These are phyloP conservation scores for Aspergillus carbonarius DNA, from an alignment of 2,329 filamentous ascomycete genomes.

Conservation along the genomic window DNA sequence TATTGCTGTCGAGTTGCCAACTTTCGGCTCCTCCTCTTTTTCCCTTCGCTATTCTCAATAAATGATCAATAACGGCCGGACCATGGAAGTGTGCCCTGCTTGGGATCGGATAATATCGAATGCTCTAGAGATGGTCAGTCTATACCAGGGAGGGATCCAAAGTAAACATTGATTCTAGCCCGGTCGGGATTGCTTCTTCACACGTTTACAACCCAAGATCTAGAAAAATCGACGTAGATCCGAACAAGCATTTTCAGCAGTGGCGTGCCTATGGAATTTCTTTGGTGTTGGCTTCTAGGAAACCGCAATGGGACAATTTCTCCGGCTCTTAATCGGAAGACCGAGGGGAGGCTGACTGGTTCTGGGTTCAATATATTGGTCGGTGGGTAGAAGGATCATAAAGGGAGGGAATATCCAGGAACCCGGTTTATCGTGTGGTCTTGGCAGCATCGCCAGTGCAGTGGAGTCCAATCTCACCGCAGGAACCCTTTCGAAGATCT, in stretches of 20 bases:
- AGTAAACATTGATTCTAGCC: not conserved
- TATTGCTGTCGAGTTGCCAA: not conserved
- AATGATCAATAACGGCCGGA: not conserved
- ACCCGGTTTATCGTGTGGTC: slow-evolving; percentile 1
- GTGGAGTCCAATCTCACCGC: slow-evolving; percentile 10
- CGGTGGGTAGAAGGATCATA: not conserved
- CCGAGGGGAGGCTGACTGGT: not conserved
- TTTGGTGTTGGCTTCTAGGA: not conserved
- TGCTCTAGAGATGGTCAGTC: not conserved
- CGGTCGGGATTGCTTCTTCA: not conserved
- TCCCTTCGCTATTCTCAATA: not conserved
- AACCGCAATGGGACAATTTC: not conserved
- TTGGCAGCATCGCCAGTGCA: slow-evolving; percentile 8
- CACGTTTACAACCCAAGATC: slow-evolving; percentile 1
- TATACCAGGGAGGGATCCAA: not conserved
- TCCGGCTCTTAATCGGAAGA: not conserved
- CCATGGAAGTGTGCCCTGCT: not conserved
- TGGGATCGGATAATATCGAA: not conserved
- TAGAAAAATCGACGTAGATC: not conserved
- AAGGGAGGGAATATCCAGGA: not conserved
- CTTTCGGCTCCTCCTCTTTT: not conserved
- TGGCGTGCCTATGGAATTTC: not conserved
- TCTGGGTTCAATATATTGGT: slow-evolving; percentile 6
- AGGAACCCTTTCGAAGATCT: slow-evolving; percentile 17
- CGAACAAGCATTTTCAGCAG: not conserved